Percentiles rank a stretch among this genome's conserved stretches.
phyloP scores from a whole-genome alignment of 2,329 filamentous ascomycete genomes.

The Colletotrichum tamarilloi region DNA sequence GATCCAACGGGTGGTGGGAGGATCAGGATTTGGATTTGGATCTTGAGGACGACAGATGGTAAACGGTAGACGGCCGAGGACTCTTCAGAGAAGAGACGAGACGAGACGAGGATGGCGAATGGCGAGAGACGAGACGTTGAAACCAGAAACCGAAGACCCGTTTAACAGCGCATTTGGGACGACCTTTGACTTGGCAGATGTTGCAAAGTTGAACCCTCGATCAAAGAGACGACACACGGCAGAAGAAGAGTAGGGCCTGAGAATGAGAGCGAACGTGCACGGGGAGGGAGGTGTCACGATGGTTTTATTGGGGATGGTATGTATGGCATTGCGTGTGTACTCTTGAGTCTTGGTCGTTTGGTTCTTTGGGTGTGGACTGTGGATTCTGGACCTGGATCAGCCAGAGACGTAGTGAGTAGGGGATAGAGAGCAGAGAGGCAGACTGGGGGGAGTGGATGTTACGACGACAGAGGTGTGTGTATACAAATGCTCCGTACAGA shows the following conservation, averaged over 20 bases:
- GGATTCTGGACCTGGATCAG: neutral
- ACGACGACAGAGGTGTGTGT: neutral
- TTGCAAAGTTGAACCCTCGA: constrained; percentile 15
- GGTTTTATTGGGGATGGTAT: constrained; percentile 30
- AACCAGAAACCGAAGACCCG: constrained; percentile 11
- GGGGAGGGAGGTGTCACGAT: constrained; percentile 30
- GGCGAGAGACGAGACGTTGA: constrained; percentile 21
- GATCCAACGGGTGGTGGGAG: constrained; percentile 5
- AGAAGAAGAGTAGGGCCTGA: neutral
- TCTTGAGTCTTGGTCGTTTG: constrained; percentile 5
- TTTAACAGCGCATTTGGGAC: constrained; percentile 25
- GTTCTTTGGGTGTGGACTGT: neutral
- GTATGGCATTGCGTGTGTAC: constrained; percentile 11
- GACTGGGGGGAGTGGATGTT: neutral
- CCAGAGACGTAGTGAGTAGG: constrained; percentile 20
- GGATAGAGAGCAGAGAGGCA: constrained; percentile 14
- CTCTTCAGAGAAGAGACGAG: neutral
- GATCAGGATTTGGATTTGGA: neutral
- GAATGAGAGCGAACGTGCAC: neutral
- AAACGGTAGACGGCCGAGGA: neutral
- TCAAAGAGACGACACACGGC: constrained; percentile 26
- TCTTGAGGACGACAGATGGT: too few species aligned
- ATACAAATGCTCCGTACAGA: neutral
- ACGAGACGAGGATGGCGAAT: constrained; percentile 17
- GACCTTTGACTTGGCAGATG: constrained; percentile 28